phyloP scores from a whole-genome alignment of 176 grass and related monocot species.

The Oryza brachyantha region DNA sequence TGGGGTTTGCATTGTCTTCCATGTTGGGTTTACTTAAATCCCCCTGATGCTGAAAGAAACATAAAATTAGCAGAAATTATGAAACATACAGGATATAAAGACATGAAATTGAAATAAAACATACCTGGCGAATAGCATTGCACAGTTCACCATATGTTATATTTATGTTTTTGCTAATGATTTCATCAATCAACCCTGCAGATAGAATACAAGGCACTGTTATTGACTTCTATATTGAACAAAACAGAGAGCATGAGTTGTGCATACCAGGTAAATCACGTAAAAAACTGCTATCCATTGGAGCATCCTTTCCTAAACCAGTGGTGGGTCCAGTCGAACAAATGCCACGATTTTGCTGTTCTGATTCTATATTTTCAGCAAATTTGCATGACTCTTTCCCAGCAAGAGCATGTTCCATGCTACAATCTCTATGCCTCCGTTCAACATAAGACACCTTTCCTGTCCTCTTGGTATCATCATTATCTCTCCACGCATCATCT shows the following conservation, averaged over 20 bases:
- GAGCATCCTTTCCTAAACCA: slow-evolving; percentile 34
- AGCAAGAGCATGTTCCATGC: slow-evolving; percentile 36
- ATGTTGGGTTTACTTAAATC: slow-evolving; percentile 66
- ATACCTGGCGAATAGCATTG: slow-evolving; percentile 62
- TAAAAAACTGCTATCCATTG: slow-evolving; percentile 26
- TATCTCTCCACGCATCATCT: slow-evolving; percentile 68
- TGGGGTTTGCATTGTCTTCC: slow-evolving; percentile 56
- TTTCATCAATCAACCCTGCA: slow-evolving; percentile 87
- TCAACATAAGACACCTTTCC: slow-evolving; percentile 44
- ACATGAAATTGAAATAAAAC: slow-evolving; percentile 7
- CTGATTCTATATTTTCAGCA: slow-evolving; percentile 47
- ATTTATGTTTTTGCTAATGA: slow-evolving; percentile 56
- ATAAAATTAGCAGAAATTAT: slow-evolving; percentile 17
- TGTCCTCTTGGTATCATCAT: slow-evolving; percentile 49
- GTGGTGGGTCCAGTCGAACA: slow-evolving; percentile 46
- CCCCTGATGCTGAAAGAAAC: slow-evolving; percentile 59
- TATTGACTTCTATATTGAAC: background rate
- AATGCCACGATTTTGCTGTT: slow-evolving; percentile 49
- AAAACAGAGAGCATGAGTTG: slow-evolving; percentile 30
- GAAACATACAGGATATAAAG: background rate
- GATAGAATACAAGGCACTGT: slow-evolving; percentile 21
- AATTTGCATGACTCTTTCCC: slow-evolving; percentile 50
- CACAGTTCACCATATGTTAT: slow-evolving; percentile 82
- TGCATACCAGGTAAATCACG: slow-evolving; percentile 69
- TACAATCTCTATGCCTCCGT: slow-evolving; percentile 43